A percentile compares a stretch with the other conserved stretches of the same genome.
Evolutionary conservation across 768 basidiomycete genomes (phyloP).

Genomic region (Amanita exitialis): DNA sequence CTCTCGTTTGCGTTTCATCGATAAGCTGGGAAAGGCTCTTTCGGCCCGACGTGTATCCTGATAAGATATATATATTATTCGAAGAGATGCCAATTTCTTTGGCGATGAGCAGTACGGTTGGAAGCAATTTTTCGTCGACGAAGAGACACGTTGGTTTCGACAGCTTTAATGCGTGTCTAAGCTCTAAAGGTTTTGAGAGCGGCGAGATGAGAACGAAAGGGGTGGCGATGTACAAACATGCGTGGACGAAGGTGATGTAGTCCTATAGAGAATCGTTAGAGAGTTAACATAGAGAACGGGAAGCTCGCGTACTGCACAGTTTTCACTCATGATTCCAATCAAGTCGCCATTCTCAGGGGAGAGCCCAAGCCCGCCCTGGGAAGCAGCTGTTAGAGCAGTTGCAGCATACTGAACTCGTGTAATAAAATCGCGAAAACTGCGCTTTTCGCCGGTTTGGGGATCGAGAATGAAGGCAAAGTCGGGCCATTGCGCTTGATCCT

Average conservation of each 20-base stretch:
- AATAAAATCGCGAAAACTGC: conserved; percentile 38
- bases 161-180: conserved; percentile 23
- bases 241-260: conserved; percentile 23
- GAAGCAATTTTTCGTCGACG: conserved; percentile 22
- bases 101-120: conserved; percentile 20
- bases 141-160: conserved; percentile 25
- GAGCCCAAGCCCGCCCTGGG: conserved; percentile 49
- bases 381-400: conserved; percentile 40
- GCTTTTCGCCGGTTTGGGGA: conserved; percentile 33
- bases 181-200: conserved; percentile 27
- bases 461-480: conserved; percentile 52
- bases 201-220: conserved; percentile 26
- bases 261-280: conserved; percentile 14
- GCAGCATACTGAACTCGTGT: conserved; percentile 43
- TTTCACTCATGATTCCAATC: conserved; percentile 61
- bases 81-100: conserved; percentile 24
- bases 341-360: conserved; percentile 38
- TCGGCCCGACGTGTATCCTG: conserved; percentile 28
- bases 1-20: conserved; percentile 22
- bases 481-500: conserved; percentile 45
- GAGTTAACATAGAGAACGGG: not conserved
- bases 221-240: conserved; percentile 20
- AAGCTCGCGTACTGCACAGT: conserved; percentile 44
- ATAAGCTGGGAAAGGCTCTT: conserved; percentile 37
- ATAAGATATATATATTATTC: conserved; percentile 39